Percentiles rank a stretch among this genome's conserved stretches.
phyloP scores from a whole-genome alignment of 2,329 filamentous ascomycete species.

The Alternaria conjuncta region DNA sequence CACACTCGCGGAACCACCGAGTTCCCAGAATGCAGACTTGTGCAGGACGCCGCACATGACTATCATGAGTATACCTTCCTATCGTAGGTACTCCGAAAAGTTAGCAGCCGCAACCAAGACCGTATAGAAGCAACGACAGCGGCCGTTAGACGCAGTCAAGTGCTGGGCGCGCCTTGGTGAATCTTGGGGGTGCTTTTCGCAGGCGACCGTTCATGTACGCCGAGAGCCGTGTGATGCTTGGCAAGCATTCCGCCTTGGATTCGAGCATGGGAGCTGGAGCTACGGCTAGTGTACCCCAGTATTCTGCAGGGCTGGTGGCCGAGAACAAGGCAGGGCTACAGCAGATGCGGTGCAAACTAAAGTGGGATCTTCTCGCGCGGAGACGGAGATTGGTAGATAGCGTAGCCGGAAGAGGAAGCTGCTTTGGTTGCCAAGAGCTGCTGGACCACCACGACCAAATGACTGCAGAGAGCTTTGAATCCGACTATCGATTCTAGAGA shows the following conservation, averaged over 20 bases:
- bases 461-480: slow-evolving; percentile 1
- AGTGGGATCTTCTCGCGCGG: not conserved
- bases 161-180: slow-evolving; percentile 27
- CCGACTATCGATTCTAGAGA: not conserved
- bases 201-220: slow-evolving; percentile 19
- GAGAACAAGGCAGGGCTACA: slow-evolving; percentile 8
- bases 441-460: slow-evolving; percentile 15
- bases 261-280: slow-evolving; percentile 14
- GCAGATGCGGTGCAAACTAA: slow-evolving; percentile 3
- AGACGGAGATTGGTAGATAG: slow-evolving; percentile 15
- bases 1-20: slow-evolving; percentile 7
- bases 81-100: slow-evolving; percentile 34
- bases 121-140: slow-evolving; percentile 27
- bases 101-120: slow-evolving; percentile 40
- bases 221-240: slow-evolving; percentile 18
- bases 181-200: slow-evolving; percentile 18
- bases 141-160: slow-evolving; percentile 18
- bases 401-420: slow-evolving; percentile 26
- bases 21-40: slow-evolving; percentile 17
- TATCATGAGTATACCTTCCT: slow-evolving; percentile 34
- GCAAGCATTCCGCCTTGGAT: slow-evolving; percentile 20
- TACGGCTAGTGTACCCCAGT: slow-evolving; percentile 10
- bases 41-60: slow-evolving; percentile 23
- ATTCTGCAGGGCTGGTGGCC: slow-evolving; percentile 7
- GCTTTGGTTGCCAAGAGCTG: slow-evolving; percentile 20